Base-by-base conservation (phyloP, 2,329 filamentous ascomycete species). In the Didymella sp. region DNA sequence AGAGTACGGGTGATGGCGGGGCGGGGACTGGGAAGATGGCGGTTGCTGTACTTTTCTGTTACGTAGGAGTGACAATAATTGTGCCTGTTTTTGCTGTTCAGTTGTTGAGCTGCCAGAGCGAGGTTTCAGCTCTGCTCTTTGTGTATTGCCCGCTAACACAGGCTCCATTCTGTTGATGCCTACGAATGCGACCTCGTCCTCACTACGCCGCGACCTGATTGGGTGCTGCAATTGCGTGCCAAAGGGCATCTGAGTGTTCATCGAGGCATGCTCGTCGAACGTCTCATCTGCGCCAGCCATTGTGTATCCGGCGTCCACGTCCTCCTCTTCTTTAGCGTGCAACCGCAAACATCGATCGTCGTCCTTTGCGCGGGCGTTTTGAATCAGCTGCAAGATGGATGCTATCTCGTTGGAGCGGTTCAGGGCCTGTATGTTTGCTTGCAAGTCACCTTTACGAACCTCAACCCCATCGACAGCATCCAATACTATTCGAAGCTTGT, bases 401-500 rank as follows among this genome's bases (percentile, higher is more conserved):
- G 13, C 35, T 8, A 68, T 52, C 9, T 55, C 43, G 17, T 56
- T 35, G 21, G 53, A 59, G 15, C 37, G 28, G 28, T 50, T 35
- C 17, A 71, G 58, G n/a, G 58, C 50, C 12, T 17, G 19, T 22
- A 48, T 24, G 41, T 8, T 15, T 15, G 13, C n/a, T 2, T 9
- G 15, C 17, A 6, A 12, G 7, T 13, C 46, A 22, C 38, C 22
- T 15, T 24, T 1, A 25, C 21, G 3, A 13, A 8, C 33, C 33
- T 55, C 59, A 4, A 62, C 52, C 57, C 59, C 67, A 19, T 67
- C 64, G 30, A 68, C 41, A 6, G 38, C 40, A 28, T 72, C 45
- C 19, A 73, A 44, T 19, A 69, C 47, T n/a, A 74, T 52, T n/a
- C 21, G 50, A 8, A 73, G 53, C 21, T 61, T 57, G 21, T 59